Percentiles rank a stretch among this genome's conserved stretches.
Conservation (phyloP, 1,139 yeast genomes). For the Geotrichum histeridarum region DNA sequence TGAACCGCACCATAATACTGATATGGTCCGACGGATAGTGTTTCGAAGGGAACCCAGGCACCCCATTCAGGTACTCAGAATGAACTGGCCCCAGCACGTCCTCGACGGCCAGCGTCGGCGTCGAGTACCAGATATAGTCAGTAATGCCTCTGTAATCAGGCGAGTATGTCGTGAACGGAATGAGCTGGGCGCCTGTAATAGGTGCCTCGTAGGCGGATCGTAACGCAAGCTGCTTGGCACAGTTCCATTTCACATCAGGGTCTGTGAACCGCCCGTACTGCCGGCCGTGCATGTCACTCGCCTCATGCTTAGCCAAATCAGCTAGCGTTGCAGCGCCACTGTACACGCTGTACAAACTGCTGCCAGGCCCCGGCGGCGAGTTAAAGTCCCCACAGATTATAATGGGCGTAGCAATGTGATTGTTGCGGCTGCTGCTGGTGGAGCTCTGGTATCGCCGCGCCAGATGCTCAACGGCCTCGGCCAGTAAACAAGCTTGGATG, state of each 20-base stretch:
- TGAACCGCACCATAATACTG: conserved; percentile 8
- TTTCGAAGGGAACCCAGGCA: conserved; percentile 89
- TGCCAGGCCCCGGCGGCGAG: neutral
- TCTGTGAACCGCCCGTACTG: conserved; percentile 4
- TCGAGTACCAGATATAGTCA: conserved; percentile 93
- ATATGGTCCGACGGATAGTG: conserved; percentile 93
- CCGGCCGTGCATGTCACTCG: neutral
- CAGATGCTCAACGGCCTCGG: neutral
- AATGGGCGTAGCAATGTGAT: neutral
- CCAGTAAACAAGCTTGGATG: conserved; percentile 6
- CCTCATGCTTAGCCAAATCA: neutral
- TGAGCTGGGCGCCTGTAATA: neutral
- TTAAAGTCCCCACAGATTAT: conserved; percentile 11
- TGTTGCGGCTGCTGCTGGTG: conserved; percentile 1
- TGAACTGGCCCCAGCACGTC: conserved; percentile 85
- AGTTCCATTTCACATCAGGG: neutral
- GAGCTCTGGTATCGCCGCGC: neutral
- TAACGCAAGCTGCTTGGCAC: neutral
- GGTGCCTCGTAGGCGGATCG: conserved; percentile 4
- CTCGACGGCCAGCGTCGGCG: conserved; percentile 69
- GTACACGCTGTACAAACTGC: conserved; percentile 4
- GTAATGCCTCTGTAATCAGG: conserved; percentile 89
- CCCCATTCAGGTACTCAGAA: conserved; percentile 62
- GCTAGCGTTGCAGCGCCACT: neutral
- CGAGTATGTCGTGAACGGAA: conserved; percentile 84